Conservation (phyloP, 768 basidiomycete species). For the Psilocybe subaeruginosa region DNA sequence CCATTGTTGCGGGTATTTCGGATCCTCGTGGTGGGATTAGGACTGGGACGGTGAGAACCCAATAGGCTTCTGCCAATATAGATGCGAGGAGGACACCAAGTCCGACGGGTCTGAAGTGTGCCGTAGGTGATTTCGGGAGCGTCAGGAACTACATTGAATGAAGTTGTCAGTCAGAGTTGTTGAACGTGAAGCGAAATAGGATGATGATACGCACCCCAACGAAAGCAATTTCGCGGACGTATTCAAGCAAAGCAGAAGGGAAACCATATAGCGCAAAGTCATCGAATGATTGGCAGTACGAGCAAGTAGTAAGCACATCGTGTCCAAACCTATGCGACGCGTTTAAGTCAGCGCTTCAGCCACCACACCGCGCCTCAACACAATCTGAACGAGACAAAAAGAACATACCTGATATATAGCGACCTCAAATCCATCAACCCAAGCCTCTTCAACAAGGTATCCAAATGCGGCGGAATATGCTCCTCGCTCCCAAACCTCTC, state of each 20-base stretch:
- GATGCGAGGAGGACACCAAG: slow-evolving; percentile 52
- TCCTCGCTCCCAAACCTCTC: slow-evolving; percentile 38
- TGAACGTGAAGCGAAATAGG: background rate
- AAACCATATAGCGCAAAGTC: slow-evolving; percentile 66
- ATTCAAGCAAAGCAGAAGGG: slow-evolving; percentile 57
- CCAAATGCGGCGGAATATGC: slow-evolving; percentile 48
- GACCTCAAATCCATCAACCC: slow-evolving; percentile 59
- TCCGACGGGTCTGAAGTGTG: slow-evolving; percentile 41
- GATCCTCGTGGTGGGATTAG: slow-evolving; percentile 41
- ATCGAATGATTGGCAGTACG: slow-evolving; percentile 61
- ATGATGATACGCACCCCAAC: slow-evolving; percentile 41
- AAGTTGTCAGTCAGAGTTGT: background rate
- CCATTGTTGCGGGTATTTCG: slow-evolving; percentile 39
- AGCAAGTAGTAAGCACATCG: slow-evolving; percentile 60
- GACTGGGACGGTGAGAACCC: slow-evolving; percentile 48
- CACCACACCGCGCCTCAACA: background rate
- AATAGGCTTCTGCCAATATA: slow-evolving; percentile 58
- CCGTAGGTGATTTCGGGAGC: slow-evolving; percentile 28
- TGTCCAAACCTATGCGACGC: slow-evolving; percentile 63
- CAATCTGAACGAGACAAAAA: background rate
- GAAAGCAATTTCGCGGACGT: slow-evolving; percentile 58
- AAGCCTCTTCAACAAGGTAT: slow-evolving; percentile 56
- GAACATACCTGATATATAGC: slow-evolving; percentile 58
- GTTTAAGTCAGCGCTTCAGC: background rate
- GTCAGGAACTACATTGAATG: slow-evolving; percentile 21